These are phyloP conservation scores for Penicillium expansum DNA, from an alignment of 2,329 filamentous ascomycete genomes.

Conservation along the genomic window DNA sequence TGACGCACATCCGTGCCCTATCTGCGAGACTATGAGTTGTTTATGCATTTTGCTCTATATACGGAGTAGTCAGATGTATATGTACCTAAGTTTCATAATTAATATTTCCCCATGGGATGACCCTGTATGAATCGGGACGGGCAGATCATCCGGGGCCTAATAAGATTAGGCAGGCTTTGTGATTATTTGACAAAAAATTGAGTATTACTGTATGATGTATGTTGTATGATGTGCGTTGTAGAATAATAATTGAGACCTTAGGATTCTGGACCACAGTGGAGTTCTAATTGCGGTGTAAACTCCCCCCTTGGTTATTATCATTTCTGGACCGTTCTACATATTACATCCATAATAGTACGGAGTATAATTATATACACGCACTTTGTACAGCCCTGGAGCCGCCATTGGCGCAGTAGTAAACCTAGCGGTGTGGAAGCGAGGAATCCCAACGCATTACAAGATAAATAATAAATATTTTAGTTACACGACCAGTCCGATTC, in stretches of 20 bases:
- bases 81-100: conserved; percentile 3
- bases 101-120: background rate
- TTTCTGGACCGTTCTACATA: background rate
- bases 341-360: too few species aligned
- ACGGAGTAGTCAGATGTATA: background rate
- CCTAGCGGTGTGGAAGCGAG: conserved; percentile 8
- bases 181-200: background rate
- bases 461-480: background rate
- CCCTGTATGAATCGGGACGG: background rate
- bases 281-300: conserved; percentile 6
- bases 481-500: conserved; percentile 3
- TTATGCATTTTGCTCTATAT: background rate
- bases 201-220: background rate
- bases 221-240: background rate
- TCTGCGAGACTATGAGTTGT: conserved; percentile 6
- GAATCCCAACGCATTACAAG: background rate
- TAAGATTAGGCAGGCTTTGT: background rate
- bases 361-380: background rate
- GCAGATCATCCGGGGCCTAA: conserved; percentile 10
- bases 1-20: conserved; percentile 8
- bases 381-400: background rate
- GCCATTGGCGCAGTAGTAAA: conserved; percentile 7
- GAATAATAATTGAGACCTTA: conserved; percentile 3
- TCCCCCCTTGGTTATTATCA: background rate
- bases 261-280: conserved; percentile 8